Evolutionary conservation across 164 flowering plant species (phyloP), one percentile per base, ranked within the genome.

Genomic region (Malania oleifera): DNA sequence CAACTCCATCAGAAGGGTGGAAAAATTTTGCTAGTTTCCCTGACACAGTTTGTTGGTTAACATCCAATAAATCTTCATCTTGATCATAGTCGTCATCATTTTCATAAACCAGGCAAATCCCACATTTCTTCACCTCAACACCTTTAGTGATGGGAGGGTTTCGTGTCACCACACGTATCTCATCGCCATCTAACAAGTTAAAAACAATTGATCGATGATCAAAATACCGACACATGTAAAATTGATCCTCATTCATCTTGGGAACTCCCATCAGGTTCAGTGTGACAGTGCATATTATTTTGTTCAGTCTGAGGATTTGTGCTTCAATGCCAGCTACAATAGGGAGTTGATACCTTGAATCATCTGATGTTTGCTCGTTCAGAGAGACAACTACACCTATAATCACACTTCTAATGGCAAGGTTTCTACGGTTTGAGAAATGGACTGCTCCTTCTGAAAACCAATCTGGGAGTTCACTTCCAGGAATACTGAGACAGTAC

Each of bases 381-480:
- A 74, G 35, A 43, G 81, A 72, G 52, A 78, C 52, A 17, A 73
- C 76, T 5, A 75, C 73, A 31, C 65, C 75, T 9, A 77, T 60
- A 20, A 75, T 53, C 35, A 77, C 68, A 37, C 51, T 68, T 61
- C 56, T 73, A 52, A 77, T 48, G 2, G 39, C 40, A 18, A 53
- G 67, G 70, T 74, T 66, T 46, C 23, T 63, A 13, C 10, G 66
- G 8, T 27, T 47, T 40, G 73, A 44, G 14, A 60, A 74, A 8
- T 18, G 39, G 9, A 59, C 46, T 0, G 24, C 31, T 19, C 59
- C 71, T 29, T 60, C 51, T 50, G 45, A 40, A 53, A 80, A 70
- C 81, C 79, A 75, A 23, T 55, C 43, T 26, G 81, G 84, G 20
- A 80, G 65, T 40, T 67, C 69, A 27, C 74, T 73, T 17, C 74